Evolutionary conservation across 2,329 filamentous ascomycete species (phyloP), one percentile per base, ranked within the genome.

Genomic region (Alternaria triticimaculans): DNA sequence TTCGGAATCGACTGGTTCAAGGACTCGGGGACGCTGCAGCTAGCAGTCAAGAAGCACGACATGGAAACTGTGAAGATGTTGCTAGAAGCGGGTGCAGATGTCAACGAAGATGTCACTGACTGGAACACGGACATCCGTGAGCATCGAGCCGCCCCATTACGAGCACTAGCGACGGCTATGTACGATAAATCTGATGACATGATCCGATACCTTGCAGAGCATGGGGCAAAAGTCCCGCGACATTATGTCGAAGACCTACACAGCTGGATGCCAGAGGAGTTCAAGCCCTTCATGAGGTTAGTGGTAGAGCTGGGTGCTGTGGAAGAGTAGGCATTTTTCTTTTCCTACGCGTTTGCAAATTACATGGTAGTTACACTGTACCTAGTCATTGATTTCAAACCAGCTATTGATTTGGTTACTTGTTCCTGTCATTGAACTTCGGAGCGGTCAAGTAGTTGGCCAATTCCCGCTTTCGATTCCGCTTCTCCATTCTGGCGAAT

Each of bases 181-280:
- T 63, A 20, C 58, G 60, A 49, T 30, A 63, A 63, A 63, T 63
- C 60, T 51, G 60, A 63, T 50, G 30, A 55, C 46, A 63, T 56
- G 56, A 63, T 63, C 45, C 44, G 55, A n/a, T 63, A 59, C 46
- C 26, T 63, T 45, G 50, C 49, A 25, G 50, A 59, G 7, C 61
- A 55, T 56, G 61, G 55, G 28, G 61, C 44, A 55, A 63, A 56
- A 45, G 33, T 59, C 25, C 20, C 50, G 15, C 50, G 28, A 30
- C 44, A 63, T n/a, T 23, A 60, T 43, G 45, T 60, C 41, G 14
- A 25, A 26, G 49, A 59, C n/a, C 50, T 56, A 23, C 55, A 63
- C 33, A 26, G 48, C 33, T 10, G 3, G 15, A 20, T 50, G 28
- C 50, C 46, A 46, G 8, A 60, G 45, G 56, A 56, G 56, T 53